These are phyloP conservation scores for Streptanthus diversifolius DNA, from an alignment of 345 rosid species.

Conservation along the genomic window DNA sequence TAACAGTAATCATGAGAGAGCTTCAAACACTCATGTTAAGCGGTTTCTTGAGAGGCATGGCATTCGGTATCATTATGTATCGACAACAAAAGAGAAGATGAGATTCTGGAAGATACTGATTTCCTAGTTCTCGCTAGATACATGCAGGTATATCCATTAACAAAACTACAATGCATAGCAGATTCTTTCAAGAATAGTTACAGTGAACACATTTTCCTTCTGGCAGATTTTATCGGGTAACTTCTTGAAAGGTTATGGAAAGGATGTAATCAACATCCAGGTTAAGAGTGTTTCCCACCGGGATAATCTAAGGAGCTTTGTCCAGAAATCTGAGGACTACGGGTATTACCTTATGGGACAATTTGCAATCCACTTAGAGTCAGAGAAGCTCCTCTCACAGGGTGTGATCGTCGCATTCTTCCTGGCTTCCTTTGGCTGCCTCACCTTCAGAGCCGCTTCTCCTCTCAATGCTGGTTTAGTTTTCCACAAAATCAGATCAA, in stretches of 20 bases:
- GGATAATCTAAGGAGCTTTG: conserved; percentile 75
- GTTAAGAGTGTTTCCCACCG: conserved; percentile 92
- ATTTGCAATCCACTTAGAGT: conserved; percentile 40
- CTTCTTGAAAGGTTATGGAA: conserved; percentile 66
- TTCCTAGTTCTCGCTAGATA: conserved; percentile 94
- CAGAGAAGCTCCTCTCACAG: conserved; percentile 56
- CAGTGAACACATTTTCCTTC: background rate
- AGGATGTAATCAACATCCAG: conserved; percentile 95
- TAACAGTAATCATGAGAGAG: conserved; percentile 84
- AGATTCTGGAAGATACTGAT: conserved; percentile 80
- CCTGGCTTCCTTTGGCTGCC: conserved; percentile 77
- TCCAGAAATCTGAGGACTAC: conserved; percentile 85
- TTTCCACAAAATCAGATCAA: conserved; percentile 1
- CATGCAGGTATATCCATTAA: conserved; percentile 94
- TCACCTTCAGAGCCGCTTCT: conserved; percentile 72
- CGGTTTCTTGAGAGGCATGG: conserved; percentile 85
- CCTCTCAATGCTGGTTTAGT: conserved; percentile 69
- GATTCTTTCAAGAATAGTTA: background rate
- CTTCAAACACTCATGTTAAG: conserved; percentile 73
- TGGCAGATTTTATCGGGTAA: conserved; percentile 65
- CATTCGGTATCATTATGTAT: conserved; percentile 74
- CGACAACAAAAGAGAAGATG: conserved; percentile 56
- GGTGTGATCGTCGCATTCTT: conserved; percentile 86
- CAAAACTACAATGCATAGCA: background rate
- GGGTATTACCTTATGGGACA: conserved; percentile 68